Conservation (phyloP, 2,329 filamentous ascomycete species). For the Xylariaceae sp. region DNA sequence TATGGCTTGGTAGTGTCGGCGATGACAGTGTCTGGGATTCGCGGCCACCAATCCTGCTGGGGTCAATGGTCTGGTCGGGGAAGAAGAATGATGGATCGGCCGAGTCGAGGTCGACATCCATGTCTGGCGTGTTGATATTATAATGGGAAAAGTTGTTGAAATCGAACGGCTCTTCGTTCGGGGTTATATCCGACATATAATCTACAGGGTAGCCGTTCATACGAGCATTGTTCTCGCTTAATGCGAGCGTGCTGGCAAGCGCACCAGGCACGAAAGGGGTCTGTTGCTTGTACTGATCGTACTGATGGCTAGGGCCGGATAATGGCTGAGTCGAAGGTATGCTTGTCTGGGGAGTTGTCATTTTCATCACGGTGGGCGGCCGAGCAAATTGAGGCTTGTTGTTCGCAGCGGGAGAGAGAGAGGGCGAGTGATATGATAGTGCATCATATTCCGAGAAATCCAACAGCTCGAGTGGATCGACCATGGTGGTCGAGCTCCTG, state of each 20-base stretch:
- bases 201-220: slow-evolving; percentile 58
- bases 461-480: slow-evolving; percentile 60
- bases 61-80: slow-evolving; percentile 64
- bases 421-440: slow-evolving; percentile 62
- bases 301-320: slow-evolving; percentile 87
- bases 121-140: slow-evolving; percentile 63
- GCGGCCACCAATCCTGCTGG: slow-evolving; percentile 68
- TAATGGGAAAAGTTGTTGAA: slow-evolving; percentile 71
- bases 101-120: slow-evolving; percentile 68
- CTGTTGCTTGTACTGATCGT: slow-evolving; percentile 93
- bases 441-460: slow-evolving; percentile 67
- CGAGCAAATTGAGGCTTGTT: slow-evolving; percentile 58
- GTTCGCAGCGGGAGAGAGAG: slow-evolving; percentile 57
- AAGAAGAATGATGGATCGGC: slow-evolving; percentile 68
- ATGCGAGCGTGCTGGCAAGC: slow-evolving; percentile 75
- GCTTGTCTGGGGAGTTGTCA: slow-evolving; percentile 54
- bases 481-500: slow-evolving; percentile 35
- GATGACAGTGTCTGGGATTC: slow-evolving; percentile 55
- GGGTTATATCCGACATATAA: slow-evolving; percentile 49
- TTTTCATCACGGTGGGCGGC: slow-evolving; percentile 50
- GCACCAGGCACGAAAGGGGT: slow-evolving; percentile 89
- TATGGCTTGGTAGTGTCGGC: slow-evolving; percentile 51
- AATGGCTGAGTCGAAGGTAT: slow-evolving; percentile 61
- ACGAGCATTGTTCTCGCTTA: slow-evolving; percentile 64
- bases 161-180: slow-evolving; percentile 70